Base-by-base conservation (phyloP, 139 green algal genomes). In the Tetradesmus lagerheimii region DNA sequence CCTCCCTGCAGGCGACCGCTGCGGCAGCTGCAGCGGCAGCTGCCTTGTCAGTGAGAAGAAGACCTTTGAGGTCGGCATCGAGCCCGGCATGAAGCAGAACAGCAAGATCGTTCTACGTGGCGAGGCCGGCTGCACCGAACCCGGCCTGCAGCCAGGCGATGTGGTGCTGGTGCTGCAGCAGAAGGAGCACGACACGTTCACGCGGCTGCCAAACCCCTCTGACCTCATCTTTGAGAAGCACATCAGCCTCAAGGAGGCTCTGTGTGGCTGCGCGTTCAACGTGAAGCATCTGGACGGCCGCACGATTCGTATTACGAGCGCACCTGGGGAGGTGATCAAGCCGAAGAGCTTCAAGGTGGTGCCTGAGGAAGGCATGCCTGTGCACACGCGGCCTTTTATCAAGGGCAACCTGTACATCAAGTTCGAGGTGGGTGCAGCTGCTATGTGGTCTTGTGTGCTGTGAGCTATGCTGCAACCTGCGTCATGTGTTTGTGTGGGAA, bases 21-120 rank as follows among this genome's bases (percentile, higher is more conserved):
- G 98, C 95, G 2, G 15, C 23, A 79, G 62, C 38, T 99, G 97
- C 94, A 91, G 89, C 66, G 96, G 96, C 88, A 96, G 97, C 91
- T 96, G 95, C 62, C 89, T 99, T 74, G 89, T 96, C 16, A 90
- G 92, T 2, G 97, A 99, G 87, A 97, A 97, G 94, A 98, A 99
- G 96, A 97, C 99, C 15, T 98, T 99, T 86, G 98, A 99, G 90
- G 98, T 99, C 77, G 92, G 97, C 85, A 95, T 99, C 23, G 98
- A 99, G 92, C 95, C 95, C 79, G 98, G 98, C 43, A 98, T 98
- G 94, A 96, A 96, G 90, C 92, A 98, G 89, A 94, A 93, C 18
- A 92, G 96, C 39, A 98, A 98, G 93, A 97, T 99, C 41, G 92
- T 96, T 78, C 96, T 99, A 86, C 94, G 95, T 35, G 98, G 98